Conservation (phyloP, 2,329 filamentous ascomycete species). For the Zopfia rhizophila region DNA sequence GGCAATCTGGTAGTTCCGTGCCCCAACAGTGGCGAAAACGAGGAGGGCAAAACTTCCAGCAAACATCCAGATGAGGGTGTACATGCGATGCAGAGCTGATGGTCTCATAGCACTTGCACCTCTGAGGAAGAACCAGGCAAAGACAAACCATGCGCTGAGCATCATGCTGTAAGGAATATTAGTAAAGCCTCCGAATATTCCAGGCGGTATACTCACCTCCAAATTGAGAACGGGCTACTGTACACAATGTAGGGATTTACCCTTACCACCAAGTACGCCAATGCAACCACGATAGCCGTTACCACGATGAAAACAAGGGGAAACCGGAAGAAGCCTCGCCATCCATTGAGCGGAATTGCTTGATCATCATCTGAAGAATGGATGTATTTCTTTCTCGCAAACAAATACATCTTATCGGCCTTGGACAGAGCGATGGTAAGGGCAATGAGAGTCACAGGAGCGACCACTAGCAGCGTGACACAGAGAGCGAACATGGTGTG, state of each 20-base stretch:
- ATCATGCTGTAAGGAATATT: slow-evolving; percentile 70
- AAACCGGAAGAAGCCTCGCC: slow-evolving; percentile 85
- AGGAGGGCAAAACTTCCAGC: slow-evolving; percentile 76
- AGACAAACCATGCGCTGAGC: slow-evolving; percentile 79
- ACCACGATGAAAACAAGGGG: slow-evolving; percentile 78
- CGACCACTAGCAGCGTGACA: slow-evolving; percentile 81
- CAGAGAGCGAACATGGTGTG: slow-evolving; percentile 89
- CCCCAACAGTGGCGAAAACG: slow-evolving; percentile 77
- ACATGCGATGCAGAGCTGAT: slow-evolving; percentile 85
- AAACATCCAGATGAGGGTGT: slow-evolving; percentile 87
- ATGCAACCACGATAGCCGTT: slow-evolving; percentile 73
- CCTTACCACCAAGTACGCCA: slow-evolving; percentile 80
- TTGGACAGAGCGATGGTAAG: slow-evolving; percentile 75
- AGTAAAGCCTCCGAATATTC: background rate
- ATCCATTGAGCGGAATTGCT: slow-evolving; percentile 74
- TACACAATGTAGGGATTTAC: slow-evolving; percentile 92
- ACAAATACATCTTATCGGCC: slow-evolving; percentile 88
- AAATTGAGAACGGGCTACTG: slow-evolving; percentile 86
- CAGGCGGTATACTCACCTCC: slow-evolving; percentile 58
- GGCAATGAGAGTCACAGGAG: slow-evolving; percentile 76
- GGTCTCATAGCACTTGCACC: slow-evolving; percentile 83
- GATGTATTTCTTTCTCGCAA: slow-evolving; percentile 73
- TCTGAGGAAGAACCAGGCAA: slow-evolving; percentile 84
- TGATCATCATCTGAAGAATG: slow-evolving; percentile 69
- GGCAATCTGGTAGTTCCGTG: slow-evolving; percentile 76